Percentiles rank a stretch among this genome's conserved stretches.
These are phyloP conservation scores for Fusarium sp. DNA, from an alignment of 2,329 filamentous ascomycete species.

Conservation along the genomic window DNA sequence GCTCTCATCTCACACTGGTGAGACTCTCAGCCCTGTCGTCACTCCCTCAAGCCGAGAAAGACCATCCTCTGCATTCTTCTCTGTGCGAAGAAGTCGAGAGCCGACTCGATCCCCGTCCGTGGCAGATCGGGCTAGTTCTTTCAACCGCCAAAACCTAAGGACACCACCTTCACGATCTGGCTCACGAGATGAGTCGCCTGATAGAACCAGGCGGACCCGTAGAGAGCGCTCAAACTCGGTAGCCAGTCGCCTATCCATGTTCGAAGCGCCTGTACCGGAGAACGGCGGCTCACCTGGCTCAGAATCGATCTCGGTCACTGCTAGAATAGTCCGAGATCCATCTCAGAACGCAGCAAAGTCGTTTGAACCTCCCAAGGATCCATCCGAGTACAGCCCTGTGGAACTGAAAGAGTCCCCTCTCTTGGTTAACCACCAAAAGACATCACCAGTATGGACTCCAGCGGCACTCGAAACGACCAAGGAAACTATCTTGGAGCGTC, in stretches of 20 bases:
- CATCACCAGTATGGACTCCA: constrained; percentile 49
- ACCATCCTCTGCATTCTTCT: constrained; percentile 71
- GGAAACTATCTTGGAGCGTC: constrained; percentile 65
- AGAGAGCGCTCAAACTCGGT: constrained; percentile 69
- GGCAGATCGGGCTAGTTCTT: constrained; percentile 60
- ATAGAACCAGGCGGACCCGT: constrained; percentile 54
- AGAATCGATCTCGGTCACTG: constrained; percentile 90
- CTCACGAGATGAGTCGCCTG: constrained; percentile 63
- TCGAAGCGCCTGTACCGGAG: constrained; percentile 59
- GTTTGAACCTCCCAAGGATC: constrained; percentile 60
- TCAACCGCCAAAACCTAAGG: constrained; percentile 52
- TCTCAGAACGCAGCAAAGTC: constrained; percentile 59
- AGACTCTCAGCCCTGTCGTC: constrained; percentile 33
- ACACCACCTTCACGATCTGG: constrained; percentile 58
- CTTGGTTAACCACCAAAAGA: constrained; percentile 68
- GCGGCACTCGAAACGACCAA: constrained; percentile 53
- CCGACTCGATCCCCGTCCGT: constrained; percentile 63
- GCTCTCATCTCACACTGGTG: constrained; percentile 66
- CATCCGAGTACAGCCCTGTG: constrained; percentile 62
- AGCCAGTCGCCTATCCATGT: constrained; percentile 69
- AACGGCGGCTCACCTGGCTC: constrained; percentile 56
- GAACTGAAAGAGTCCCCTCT: constrained; percentile 73
- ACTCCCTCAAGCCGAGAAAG: constrained; percentile 54
- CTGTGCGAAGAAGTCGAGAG: constrained; percentile 67
- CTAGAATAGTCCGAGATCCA: constrained; percentile 82